phyloP scores from a whole-genome alignment of 805 yeast genomes.

The Candida chauliodis region DNA sequence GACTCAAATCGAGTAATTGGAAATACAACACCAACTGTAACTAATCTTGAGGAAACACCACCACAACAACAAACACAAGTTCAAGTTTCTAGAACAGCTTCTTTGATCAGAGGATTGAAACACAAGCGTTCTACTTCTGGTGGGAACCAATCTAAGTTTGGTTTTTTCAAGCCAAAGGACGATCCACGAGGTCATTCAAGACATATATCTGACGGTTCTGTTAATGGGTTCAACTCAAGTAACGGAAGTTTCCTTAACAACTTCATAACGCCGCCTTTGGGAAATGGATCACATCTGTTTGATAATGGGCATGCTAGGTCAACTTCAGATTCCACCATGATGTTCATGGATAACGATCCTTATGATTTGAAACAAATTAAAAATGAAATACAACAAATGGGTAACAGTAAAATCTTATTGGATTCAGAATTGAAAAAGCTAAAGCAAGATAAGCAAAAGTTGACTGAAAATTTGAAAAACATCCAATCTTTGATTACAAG shows the following conservation, averaged over 20 bases:
- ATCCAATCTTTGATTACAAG: slow-evolving; percentile 38
- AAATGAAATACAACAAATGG: slow-evolving; percentile 39
- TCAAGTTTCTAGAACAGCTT: slow-evolving; percentile 1
- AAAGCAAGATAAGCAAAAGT: slow-evolving; percentile 22
- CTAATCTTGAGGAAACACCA: slow-evolving; percentile 26
- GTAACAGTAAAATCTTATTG: slow-evolving; percentile 19
- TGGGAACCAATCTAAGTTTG: slow-evolving; percentile 28
- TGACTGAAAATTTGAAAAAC: slow-evolving; percentile 26
- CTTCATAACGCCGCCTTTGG: slow-evolving; percentile 2
- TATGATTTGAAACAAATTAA: slow-evolving; percentile 18
- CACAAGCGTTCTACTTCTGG: slow-evolving; percentile 41
- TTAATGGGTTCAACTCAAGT: slow-evolving; percentile 12
- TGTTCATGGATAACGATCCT: slow-evolving; percentile 6
- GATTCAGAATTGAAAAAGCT: slow-evolving; percentile 24
- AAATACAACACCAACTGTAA: slow-evolving; percentile 27
- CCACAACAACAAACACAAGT: slow-evolving; percentile 15
- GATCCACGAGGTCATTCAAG: slow-evolving; percentile 30
- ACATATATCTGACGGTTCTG: slow-evolving; percentile 38
- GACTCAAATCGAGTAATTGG: slow-evolving; percentile 1
- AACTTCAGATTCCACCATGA: slow-evolving; percentile 39
- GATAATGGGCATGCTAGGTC: slow-evolving; percentile 34
- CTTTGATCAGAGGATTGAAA: slow-evolving; percentile 21
- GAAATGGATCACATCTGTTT: background rate
- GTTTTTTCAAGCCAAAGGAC: slow-evolving; percentile 26
- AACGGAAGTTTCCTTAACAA: slow-evolving; percentile 10